These are phyloP conservation scores for Serendipita sp. DNA, from an alignment of 768 basidiomycete genomes.

Conservation along the genomic window DNA sequence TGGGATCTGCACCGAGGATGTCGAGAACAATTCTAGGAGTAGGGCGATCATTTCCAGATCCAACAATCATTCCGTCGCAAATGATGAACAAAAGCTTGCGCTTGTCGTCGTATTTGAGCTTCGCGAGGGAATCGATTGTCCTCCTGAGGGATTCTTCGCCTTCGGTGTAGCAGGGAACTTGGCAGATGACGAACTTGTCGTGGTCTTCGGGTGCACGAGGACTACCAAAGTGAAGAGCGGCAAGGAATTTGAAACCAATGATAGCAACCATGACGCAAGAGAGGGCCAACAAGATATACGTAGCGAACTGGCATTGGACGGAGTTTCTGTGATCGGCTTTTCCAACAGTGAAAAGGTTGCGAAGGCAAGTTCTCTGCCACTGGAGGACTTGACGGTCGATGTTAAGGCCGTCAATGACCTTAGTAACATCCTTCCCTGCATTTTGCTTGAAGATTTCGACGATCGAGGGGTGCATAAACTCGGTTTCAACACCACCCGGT, in stretches of 20 bases:
- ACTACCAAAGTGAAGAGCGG: constrained; percentile 69
- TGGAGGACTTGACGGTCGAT: constrained; percentile 45
- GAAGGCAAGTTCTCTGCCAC: constrained; percentile 72
- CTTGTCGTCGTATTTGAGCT: constrained; percentile 96
- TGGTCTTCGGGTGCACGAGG: constrained; percentile 80
- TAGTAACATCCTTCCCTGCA: constrained; percentile 71
- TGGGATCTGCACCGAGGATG: constrained; percentile 87
- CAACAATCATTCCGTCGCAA: constrained; percentile 97
- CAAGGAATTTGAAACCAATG: constrained; percentile 92
- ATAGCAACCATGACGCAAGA: constrained; percentile 87
- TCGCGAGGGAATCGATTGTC: constrained; percentile 88
- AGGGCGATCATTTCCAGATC: constrained; percentile 88
- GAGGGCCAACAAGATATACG: constrained; percentile 76
- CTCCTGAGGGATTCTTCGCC: constrained; percentile 68
- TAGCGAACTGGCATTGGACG: constrained; percentile 79
- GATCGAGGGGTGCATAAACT: constrained; percentile 61
- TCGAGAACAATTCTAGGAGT: constrained; percentile 94
- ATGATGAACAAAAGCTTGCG: constrained; percentile 85
- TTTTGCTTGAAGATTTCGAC: constrained; percentile 60
- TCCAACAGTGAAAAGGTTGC: constrained; percentile 85
- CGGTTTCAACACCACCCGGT: constrained; percentile 25
- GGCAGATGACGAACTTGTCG: constrained; percentile 95
- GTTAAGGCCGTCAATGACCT: constrained; percentile 42
- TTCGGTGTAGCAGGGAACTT: constrained; percentile 98
- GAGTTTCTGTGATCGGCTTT: constrained; percentile 86